These are phyloP conservation scores for Venturia nashicola DNA, from an alignment of 2,329 filamentous ascomycete genomes.

Conservation along the genomic window DNA sequence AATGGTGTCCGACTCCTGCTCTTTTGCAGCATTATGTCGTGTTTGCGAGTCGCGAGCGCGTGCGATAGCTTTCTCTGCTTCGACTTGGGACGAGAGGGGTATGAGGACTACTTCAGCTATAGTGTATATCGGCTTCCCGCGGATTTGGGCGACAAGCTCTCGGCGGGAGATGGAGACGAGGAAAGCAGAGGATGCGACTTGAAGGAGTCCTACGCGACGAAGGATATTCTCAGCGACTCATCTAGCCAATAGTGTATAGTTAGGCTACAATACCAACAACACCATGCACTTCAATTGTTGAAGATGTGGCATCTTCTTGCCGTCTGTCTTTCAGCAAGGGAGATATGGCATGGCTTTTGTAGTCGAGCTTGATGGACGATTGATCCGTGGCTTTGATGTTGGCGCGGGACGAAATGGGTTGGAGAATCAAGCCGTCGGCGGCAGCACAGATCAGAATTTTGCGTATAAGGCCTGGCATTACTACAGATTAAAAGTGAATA, in stretches of 20 bases:
- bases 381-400: slow-evolving; percentile 40
- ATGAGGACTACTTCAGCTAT: slow-evolving; percentile 86
- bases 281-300: slow-evolving; percentile 34
- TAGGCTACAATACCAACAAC: slow-evolving; percentile 39
- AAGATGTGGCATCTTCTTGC: slow-evolving; percentile 24
- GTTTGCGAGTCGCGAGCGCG: slow-evolving; percentile 41
- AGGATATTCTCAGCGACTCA: background rate
- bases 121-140: slow-evolving; percentile 71
- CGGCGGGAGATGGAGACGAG: slow-evolving; percentile 78
- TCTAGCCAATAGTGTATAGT: background rate
- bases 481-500: background rate
- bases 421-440: slow-evolving; percentile 70
- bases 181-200: slow-evolving; percentile 68
- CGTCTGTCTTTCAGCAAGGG: slow-evolving; percentile 30
- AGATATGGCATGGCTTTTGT: slow-evolving; percentile 45
- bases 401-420: slow-evolving; percentile 48
- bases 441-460: slow-evolving; percentile 73
- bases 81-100: slow-evolving; percentile 62
- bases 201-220: slow-evolving; percentile 56
- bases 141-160: slow-evolving; percentile 78
- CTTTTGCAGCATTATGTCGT: slow-evolving; percentile 20
- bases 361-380: slow-evolving; percentile 54
- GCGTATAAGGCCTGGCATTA: slow-evolving; percentile 65
- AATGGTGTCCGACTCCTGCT: slow-evolving; percentile 16
- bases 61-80: slow-evolving; percentile 60